Base-by-base conservation (phyloP, 768 basidiomycete genomes). In the Rhodotorula kratochvilovae region DNA sequence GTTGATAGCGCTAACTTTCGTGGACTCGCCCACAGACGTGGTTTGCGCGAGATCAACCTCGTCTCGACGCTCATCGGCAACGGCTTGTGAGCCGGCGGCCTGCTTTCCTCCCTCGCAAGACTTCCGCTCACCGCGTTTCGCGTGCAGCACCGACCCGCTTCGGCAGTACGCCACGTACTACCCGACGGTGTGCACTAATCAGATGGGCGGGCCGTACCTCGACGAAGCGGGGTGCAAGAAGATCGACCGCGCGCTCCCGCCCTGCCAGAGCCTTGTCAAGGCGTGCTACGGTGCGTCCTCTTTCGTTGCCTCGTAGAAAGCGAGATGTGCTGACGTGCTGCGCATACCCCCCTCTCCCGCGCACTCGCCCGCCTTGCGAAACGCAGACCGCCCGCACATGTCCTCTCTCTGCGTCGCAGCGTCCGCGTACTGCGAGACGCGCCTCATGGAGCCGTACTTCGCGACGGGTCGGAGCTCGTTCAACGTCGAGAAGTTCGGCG, bases 111-210 rank as follows among this genome's bases (percentile, higher is more conserved):
- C 21, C 29, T 25, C 46, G 23, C 7, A 48, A 16, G 2, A 1
- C 54, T 29, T 33, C 55, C 48, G 29, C 29, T 10, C 21, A 21
- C 19, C 5, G 1, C 19, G 4, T 16, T 17, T 15, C 8, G 5
- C 15, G n/a, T n/a, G 16, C 61, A 71, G 70, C 71, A 78, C 77
- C 27, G 50, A 78, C 62, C 77, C 77, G 16, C 69, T 71, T 21
- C 45, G 70, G 5, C 77, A 78, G 33, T 78, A 78, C 62, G 64
- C 65, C 1, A 66, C 73, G 11, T 78, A 78, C 67, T 50, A 63
- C 54, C 76, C 77, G 12, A 67, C 71, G 5, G 68, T 72, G 31
- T 78, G 77, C 72, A 72, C 71, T 2, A 61, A 71, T 48, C 17
- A 36, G 23, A 64, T 57, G 25, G 71, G 76, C 61, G 76, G 77